Evolutionary conservation across 2,329 filamentous ascomycete species (phyloP).

Genomic region (Alternaria postmessia): DNA sequence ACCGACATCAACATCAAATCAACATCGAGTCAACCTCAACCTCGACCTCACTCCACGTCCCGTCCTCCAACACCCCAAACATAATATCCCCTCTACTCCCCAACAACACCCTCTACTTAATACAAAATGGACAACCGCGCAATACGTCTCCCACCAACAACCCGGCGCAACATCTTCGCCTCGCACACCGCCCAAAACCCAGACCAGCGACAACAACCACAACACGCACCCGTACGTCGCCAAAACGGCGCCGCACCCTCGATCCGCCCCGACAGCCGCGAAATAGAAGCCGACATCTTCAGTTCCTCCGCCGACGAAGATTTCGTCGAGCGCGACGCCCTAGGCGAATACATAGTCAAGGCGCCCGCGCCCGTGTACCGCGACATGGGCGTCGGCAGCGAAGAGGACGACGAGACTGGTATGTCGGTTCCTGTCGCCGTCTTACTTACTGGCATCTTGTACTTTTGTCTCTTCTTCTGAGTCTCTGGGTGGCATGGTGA

Average conservation of each 20-base stretch:
- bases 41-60: slow-evolving; percentile 2
- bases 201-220: slow-evolving; percentile 6
- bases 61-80: background rate
- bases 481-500: too few relatives aligned
- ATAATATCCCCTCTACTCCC: background rate
- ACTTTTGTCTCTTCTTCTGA: background rate
- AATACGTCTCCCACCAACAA: slow-evolving; percentile 33
- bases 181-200: slow-evolving; percentile 30
- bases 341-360: slow-evolving; percentile 57
- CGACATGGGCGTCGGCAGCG: slow-evolving; percentile 33
- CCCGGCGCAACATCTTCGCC: slow-evolving; percentile 44
- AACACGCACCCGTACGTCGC: slow-evolving; percentile 25
- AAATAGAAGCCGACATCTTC: slow-evolving; percentile 25
- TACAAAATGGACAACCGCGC: slow-evolving; percentile 33
- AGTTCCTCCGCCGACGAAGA: slow-evolving; percentile 47
- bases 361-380: slow-evolving; percentile 37
- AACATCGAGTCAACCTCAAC: background rate
- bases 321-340: slow-evolving; percentile 59
- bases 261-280: slow-evolving; percentile 29
- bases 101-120: background rate
- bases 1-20: background rate
- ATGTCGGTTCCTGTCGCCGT: slow-evolving; percentile 9
- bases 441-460: background rate
- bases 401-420: slow-evolving; percentile 46
- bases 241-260: slow-evolving; percentile 30